phyloP scores from a whole-genome alignment of 257 asterid genomes.

The Fraxinus americana region DNA sequence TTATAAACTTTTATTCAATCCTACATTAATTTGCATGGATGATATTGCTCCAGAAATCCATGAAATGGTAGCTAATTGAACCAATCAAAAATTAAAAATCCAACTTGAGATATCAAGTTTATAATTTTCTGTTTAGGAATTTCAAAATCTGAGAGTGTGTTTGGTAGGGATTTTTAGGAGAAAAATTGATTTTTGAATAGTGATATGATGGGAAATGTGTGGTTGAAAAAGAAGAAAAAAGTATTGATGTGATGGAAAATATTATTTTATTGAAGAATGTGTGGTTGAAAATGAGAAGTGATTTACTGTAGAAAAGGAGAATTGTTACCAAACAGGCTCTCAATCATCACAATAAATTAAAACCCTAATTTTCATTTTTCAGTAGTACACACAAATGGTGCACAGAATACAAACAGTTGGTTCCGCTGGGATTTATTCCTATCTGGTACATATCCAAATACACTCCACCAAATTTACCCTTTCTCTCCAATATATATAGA shows the following conservation, averaged over 20 bases:
- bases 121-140: background rate
- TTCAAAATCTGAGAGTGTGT: background rate
- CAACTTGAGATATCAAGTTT: background rate
- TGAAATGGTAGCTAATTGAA: background rate
- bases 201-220: too few relatives aligned
- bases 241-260: too few relatives aligned
- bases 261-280: too few relatives aligned
- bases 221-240: too few relatives aligned
- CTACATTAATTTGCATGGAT: background rate
- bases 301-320: too few relatives aligned
- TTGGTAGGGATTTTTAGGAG: too few relatives aligned
- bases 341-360: background rate
- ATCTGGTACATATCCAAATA: background rate
- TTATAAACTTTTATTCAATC: background rate
- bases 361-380: background rate
- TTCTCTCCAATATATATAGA: background rate
- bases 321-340: too few relatives aligned
- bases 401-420: background rate
- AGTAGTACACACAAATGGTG: background rate
- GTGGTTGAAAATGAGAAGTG: too few relatives aligned
- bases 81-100: background rate
- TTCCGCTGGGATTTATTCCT: slow-evolving; percentile 4
- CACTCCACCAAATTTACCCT: background rate
- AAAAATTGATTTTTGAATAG: too few relatives aligned
- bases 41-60: background rate